phyloP scores from a whole-genome alignment of 345 rosid species.

The Salix viminalis region DNA sequence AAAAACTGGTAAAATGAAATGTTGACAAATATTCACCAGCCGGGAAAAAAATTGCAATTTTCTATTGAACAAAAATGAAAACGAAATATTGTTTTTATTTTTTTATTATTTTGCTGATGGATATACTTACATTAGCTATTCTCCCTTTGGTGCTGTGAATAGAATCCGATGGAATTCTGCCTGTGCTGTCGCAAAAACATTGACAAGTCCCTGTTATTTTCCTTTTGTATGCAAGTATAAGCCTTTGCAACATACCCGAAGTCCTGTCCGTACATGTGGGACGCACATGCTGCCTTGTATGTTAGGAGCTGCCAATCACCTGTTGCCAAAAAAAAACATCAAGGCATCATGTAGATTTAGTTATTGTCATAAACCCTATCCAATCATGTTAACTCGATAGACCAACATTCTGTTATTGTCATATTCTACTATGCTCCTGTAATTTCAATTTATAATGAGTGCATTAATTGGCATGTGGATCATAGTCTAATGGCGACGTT shows the following conservation, averaged over 20 bases:
- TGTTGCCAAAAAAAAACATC: slow-evolving; percentile 6
- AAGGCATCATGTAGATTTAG: not conserved
- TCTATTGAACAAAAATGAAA: no score
- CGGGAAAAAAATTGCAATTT: no score
- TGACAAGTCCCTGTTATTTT: slow-evolving; percentile 29
- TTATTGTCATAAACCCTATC: not conserved
- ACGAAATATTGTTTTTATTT: no score
- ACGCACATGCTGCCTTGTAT: slow-evolving; percentile 72
- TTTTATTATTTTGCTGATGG: no score
- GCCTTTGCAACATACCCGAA: slow-evolving; percentile 45
- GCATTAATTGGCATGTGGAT: no score
- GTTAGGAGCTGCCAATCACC: slow-evolving; percentile 50
- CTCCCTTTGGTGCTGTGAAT: slow-evolving; percentile 15
- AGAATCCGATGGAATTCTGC: slow-evolving; percentile 33
- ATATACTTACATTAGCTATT: not conserved
- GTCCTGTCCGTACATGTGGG: slow-evolving; percentile 58
- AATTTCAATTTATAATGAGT: no score
- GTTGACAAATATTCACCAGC: no score
- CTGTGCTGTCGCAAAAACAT: slow-evolving; percentile 42
- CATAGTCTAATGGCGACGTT: no score
- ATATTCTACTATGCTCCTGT: no score
- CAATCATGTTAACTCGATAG: not conserved
- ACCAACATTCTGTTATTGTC: no score
- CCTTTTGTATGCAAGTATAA: slow-evolving; percentile 23
- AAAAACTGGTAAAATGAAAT: no score